Conservation (phyloP, 768 basidiomycete genomes). For the Grammothele lineata region DNA sequence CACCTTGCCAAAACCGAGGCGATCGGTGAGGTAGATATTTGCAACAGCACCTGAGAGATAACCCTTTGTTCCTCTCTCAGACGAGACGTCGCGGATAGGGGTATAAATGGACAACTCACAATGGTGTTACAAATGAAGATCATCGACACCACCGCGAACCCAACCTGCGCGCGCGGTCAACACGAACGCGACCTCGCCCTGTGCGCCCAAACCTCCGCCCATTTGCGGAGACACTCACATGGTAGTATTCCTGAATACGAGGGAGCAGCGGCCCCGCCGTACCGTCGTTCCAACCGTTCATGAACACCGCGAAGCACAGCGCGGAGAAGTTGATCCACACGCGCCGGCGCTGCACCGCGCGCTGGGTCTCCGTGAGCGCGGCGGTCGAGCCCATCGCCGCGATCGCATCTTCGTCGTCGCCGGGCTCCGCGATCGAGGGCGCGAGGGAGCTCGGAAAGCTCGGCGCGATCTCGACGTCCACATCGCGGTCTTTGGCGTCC, state of each 20-base stretch:
- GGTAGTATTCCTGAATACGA: conserved; percentile 55
- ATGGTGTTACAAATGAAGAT: conserved; percentile 51
- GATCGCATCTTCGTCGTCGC: conserved; percentile 8
- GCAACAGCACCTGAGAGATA: conserved; percentile 44
- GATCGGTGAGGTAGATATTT: conserved; percentile 45
- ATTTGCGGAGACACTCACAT: conserved; percentile 30
- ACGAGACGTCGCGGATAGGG: neutral
- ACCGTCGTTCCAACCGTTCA: conserved; percentile 80
- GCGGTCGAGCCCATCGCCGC: conserved; percentile 16
- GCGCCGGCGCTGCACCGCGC: conserved; percentile 9
- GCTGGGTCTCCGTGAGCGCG: too few species aligned
- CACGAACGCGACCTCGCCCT: too few species aligned
- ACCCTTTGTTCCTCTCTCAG: conserved; percentile 29
- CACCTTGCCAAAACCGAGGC: conserved; percentile 49
- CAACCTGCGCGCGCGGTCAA: conserved; percentile 35
- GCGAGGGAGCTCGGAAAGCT: conserved; percentile 16
- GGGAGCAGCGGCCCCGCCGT: conserved; percentile 72
- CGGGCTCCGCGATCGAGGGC: conserved; percentile 12
- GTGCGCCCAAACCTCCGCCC: too few species aligned
- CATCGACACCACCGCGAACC: conserved; percentile 52
- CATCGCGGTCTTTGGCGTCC: too few species aligned
- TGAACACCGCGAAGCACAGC: conserved; percentile 54
- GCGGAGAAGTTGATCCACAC: conserved; percentile 44
- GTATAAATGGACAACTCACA: too few species aligned
- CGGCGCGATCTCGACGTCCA: conserved; percentile 15